phyloP scores from a whole-genome alignment of 306 rosid species.

The Phaseolus lunatus region DNA sequence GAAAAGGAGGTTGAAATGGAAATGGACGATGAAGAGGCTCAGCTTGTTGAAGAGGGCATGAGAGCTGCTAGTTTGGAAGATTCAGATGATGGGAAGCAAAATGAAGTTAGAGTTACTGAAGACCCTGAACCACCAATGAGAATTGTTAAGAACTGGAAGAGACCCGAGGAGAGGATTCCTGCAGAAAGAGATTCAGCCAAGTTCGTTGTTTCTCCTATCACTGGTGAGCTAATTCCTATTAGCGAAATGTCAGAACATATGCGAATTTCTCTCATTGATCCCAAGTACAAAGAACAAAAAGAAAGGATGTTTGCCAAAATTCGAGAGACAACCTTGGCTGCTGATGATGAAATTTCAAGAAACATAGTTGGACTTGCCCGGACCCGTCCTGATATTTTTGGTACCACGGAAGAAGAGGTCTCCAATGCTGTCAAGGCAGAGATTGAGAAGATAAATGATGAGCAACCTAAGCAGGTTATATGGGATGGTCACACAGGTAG shows the following conservation, averaged over 20 bases:
- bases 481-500: slow-evolving; percentile 99
- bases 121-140: slow-evolving; percentile 92
- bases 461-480: slow-evolving; percentile 96
- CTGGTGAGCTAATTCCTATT: slow-evolving; percentile 85
- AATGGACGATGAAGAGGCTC: slow-evolving; percentile 97
- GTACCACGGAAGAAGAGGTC: slow-evolving; percentile 97
- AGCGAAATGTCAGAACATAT: slow-evolving; percentile 98
- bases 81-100: slow-evolving; percentile 64
- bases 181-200: slow-evolving; percentile 89
- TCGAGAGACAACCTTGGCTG: slow-evolving; percentile 96
- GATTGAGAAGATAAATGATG: slow-evolving; percentile 94
- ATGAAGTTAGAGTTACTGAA: slow-evolving; percentile 64
- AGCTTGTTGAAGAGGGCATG: slow-evolving; percentile 96
- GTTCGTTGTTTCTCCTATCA: slow-evolving; percentile 87
- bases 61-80: slow-evolving; percentile 74
- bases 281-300: slow-evolving; percentile 95
- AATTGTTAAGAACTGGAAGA: slow-evolving; percentile 98
- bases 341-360: slow-evolving; percentile 90
- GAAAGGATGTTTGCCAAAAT: slow-evolving; percentile 99
- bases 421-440: slow-evolving; percentile 98
- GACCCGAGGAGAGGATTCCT: slow-evolving; percentile 89
- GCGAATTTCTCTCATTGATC: slow-evolving; percentile 96
- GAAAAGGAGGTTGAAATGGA: slow-evolving; percentile 96
- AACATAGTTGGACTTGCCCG: slow-evolving; percentile 94
- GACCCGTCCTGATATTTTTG: slow-evolving; percentile 95